These are phyloP conservation scores for Yamadazyma nakazawae DNA, from an alignment of 805 yeast genomes.

Conservation along the genomic window DNA sequence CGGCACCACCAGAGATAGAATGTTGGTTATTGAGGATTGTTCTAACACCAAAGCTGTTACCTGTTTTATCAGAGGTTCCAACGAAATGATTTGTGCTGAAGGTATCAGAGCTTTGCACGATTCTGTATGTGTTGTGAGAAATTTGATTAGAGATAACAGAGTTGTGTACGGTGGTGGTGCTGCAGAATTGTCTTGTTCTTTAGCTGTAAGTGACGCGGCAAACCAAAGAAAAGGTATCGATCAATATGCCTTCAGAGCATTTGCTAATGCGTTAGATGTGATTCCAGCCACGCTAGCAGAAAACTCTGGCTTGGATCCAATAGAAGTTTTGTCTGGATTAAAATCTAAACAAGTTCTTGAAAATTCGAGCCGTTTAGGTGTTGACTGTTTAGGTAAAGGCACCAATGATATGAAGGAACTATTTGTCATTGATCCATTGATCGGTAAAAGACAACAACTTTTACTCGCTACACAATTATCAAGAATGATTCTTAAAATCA, in stretches of 20 bases:
- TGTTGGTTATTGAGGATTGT: conserved; percentile 91
- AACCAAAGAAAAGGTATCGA: conserved; percentile 93
- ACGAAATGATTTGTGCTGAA: conserved; percentile 97
- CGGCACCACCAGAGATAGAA: conserved; percentile 95
- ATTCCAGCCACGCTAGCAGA: conserved; percentile 95
- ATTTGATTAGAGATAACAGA: conserved; percentile 84
- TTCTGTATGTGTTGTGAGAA: conserved; percentile 95
- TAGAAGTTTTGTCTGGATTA: conserved; percentile 79
- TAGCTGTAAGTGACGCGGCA: conserved; percentile 88
- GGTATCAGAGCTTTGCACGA: conserved; percentile 96
- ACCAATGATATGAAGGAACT: conserved; percentile 89
- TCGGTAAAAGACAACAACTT: conserved; percentile 96
- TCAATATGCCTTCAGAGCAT: conserved; percentile 96
- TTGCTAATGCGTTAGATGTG: conserved; percentile 84
- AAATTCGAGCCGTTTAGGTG: conserved; percentile 71
- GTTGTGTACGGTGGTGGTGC: conserved; percentile 99
- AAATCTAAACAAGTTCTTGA: conserved; percentile 84
- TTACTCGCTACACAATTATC: conserved; percentile 95
- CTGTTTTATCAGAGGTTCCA: conserved; percentile 90
- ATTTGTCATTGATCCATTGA: conserved; percentile 94
- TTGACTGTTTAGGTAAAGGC: conserved; percentile 88
- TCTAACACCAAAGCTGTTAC: conserved; percentile 87
- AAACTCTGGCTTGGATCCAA: conserved; percentile 93
- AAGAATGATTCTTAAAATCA: conserved; percentile 95
- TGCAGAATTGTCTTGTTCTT: conserved; percentile 89